phyloP scores from a whole-genome alignment of 2,329 filamentous ascomycete species.

The Colletotrichum eremochloae region DNA sequence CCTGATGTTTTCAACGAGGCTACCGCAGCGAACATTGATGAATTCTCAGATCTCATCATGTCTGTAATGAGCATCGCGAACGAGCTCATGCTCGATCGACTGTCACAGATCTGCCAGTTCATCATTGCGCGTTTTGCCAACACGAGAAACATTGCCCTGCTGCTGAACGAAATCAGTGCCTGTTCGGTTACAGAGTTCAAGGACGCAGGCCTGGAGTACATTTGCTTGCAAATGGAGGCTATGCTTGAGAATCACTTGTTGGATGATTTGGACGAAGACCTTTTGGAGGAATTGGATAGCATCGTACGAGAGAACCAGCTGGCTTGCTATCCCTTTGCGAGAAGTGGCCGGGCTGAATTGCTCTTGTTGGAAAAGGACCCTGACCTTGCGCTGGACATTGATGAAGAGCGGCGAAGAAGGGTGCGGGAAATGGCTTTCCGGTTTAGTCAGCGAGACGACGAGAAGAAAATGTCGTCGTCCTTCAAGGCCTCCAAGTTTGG shows the following conservation, averaged over 20 bases:
- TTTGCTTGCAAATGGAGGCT: constrained; percentile 90
- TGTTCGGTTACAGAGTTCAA: constrained; percentile 90
- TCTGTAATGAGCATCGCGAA: constrained; percentile 92
- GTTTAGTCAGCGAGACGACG: constrained; percentile 72
- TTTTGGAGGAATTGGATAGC: constrained; percentile 84
- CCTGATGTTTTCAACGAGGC: constrained; percentile 85
- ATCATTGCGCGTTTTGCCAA: constrained; percentile 87
- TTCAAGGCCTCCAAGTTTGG: constrained; percentile 70
- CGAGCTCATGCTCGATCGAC: constrained; percentile 92
- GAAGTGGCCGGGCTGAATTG: constrained; percentile 79
- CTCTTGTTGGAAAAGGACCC: constrained; percentile 75
- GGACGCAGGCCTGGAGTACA: constrained; percentile 87
- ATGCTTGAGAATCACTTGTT: constrained; percentile 93
- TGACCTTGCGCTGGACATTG: constrained; percentile 72
- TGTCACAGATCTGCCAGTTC: constrained; percentile 91
- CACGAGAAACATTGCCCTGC: constrained; percentile 84
- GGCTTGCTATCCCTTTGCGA: constrained; percentile 80
- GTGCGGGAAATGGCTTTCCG: constrained; percentile 83
- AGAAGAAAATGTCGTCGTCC: constrained; percentile 72
- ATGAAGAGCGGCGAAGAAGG: constrained; percentile 76
- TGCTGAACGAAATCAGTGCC: constrained; percentile 88
- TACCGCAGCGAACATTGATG: constrained; percentile 78
- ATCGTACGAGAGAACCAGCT: constrained; percentile 87
- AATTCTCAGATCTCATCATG: constrained; percentile 89
- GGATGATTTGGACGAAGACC: constrained; percentile 85